Base-by-base conservation (phyloP, 2,329 filamentous ascomycete genomes). In the Aspergillus novoparasiticus region DNA sequence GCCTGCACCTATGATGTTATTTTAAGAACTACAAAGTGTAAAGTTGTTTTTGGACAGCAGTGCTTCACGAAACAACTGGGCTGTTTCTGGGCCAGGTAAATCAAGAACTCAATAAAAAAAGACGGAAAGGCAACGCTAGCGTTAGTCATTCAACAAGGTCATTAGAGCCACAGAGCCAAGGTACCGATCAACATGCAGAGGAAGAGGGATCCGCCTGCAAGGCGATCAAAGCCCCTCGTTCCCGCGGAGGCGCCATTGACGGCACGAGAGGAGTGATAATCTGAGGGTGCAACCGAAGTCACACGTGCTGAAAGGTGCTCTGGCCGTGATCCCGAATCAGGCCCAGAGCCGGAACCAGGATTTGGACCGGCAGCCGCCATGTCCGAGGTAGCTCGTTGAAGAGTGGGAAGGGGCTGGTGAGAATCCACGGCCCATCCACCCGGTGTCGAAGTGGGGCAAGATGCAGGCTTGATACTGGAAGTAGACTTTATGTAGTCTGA, bases 401-500 rank as follows among this genome's bases (percentile, higher is more conserved):
- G 69, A 2, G 86, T 88, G 0, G 93, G 93, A 28, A 96, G 83
- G 14, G 85, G 77, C 3, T 89, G 87, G 66, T 88, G 87, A 19
- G 90, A 89, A 69, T 92, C 80, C 4, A 96, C 87, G 23, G 87
- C 82, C 93, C 93, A 97, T 36, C 87, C 86, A 30, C 84, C 86
- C 1, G 83, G 72, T 0, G 91, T 94, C 32, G 87, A 89, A 1
- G 84, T 80, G 9, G 93, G 93, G 77, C 93, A 96, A 2, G 84
- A 79, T 3, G 90, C 87, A 1, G 90, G 86, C 1, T 86, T 87
- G 16, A 89, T 81, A 11, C 83, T 80, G 2, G 80, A 83, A 1
- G 89, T 82, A n/a, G 85, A 84, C 6, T 89, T 83, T 26, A 85
- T 84, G 79, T 96, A 96, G 32, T 85, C 85, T 2, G 86, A 84